phyloP scores from a whole-genome alignment of 2,329 filamentous ascomycete species.

The Orbilia oligospora region DNA sequence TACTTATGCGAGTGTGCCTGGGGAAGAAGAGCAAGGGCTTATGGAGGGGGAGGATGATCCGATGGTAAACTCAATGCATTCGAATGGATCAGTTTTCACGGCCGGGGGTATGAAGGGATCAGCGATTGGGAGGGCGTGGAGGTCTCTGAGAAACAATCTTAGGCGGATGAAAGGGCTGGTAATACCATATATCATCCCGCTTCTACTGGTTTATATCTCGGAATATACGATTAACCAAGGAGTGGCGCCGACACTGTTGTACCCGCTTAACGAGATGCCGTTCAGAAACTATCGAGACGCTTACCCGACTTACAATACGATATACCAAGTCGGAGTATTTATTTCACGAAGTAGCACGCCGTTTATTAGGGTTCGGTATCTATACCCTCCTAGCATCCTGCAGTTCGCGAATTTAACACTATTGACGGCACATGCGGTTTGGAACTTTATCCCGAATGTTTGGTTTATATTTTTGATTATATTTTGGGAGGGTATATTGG shows the following conservation, averaged over 20 bases:
- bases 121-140: constrained; percentile 63
- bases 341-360: constrained; percentile 92
- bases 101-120: background rate
- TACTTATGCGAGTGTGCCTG: constrained; percentile 66
- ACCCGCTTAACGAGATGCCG: constrained; percentile 79
- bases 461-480: constrained; percentile 87
- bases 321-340: constrained; percentile 96
- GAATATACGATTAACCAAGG: constrained; percentile 99
- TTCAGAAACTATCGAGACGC: constrained; percentile 87
- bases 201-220: constrained; percentile 91
- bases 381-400: constrained; percentile 86
- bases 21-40: constrained; percentile 63
- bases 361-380: constrained; percentile 82
- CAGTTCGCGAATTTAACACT: constrained; percentile 83
- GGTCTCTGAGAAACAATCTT: constrained; percentile 72
- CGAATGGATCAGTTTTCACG: constrained; percentile 40
- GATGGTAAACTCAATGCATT: constrained; percentile 37
- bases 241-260: constrained; percentile 88
- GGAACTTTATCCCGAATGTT: constrained; percentile 85
- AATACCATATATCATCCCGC: constrained; percentile 86
- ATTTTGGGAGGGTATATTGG: constrained; percentile 94
- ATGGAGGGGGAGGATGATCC: constrained; percentile 48
- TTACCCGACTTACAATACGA: constrained; percentile 93
- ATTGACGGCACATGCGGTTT: constrained; percentile 81
- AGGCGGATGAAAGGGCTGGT: constrained; percentile 79